These are phyloP conservation scores for Asterophora parasitica DNA, from an alignment of 768 basidiomycete species.

Conservation along the genomic window DNA sequence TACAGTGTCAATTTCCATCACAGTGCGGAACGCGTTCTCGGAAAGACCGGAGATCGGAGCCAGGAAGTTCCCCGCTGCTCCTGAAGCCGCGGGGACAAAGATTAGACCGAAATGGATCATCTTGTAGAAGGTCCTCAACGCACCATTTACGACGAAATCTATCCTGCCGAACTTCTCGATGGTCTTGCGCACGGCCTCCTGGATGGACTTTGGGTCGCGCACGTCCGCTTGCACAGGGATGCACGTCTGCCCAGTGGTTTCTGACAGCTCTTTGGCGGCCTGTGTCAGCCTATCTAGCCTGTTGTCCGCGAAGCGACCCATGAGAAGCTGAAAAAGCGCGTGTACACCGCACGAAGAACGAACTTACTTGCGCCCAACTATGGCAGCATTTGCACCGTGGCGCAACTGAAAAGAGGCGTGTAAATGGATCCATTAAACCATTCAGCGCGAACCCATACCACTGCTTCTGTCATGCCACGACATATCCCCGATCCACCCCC, in stretches of 20 bases:
- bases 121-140: slow-evolving; percentile 15
- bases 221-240: slow-evolving; percentile 80
- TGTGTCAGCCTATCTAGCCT: slow-evolving; percentile 70
- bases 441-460: slow-evolving; percentile 38
- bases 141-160: slow-evolving; percentile 94
- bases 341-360: slow-evolving; percentile 19
- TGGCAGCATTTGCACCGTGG: slow-evolving; percentile 76
- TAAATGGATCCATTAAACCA: neutral
- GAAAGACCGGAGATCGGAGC: slow-evolving; percentile 80
- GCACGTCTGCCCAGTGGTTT: slow-evolving; percentile 65
- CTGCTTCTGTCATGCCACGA: slow-evolving; percentile 76
- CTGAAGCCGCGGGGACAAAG: slow-evolving; percentile 43
- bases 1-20: slow-evolving; percentile 91
- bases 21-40: slow-evolving; percentile 87
- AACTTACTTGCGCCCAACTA: slow-evolving; percentile 83
- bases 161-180: slow-evolving; percentile 79
- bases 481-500: slow-evolving; percentile 94
- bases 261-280: slow-evolving; percentile 67
- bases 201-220: slow-evolving; percentile 64
- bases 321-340: neutral
- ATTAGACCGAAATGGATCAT: neutral
- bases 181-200: slow-evolving; percentile 69
- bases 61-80: slow-evolving; percentile 95
- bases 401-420: slow-evolving; percentile 49
- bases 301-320: neutral